Base-by-base conservation (phyloP, 1,284 basidiomycete species). In the Neotropicomus parvogracilis region DNA sequence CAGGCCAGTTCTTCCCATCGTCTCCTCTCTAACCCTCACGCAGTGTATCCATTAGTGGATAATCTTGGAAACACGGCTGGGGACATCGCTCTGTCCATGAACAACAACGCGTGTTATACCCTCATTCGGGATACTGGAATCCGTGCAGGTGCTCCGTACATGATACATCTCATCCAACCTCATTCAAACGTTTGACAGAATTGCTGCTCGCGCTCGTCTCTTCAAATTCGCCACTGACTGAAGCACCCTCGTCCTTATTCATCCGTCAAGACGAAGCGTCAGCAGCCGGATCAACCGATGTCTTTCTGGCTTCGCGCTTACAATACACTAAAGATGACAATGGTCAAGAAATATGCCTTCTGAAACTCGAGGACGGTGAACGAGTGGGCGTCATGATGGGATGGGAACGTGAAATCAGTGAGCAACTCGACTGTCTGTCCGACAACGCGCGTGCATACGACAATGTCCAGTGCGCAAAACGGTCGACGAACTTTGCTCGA, bases 351-450 rank as follows among this genome's bases (percentile, higher is more conserved):
- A 79, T 93, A 21, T 93, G 90, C 56, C 68, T 88, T 20, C 71
- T 95, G 40, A 77, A 82, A 51, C 78, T 85, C 29, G 85, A 81
- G 17, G 81, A 82, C 50, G 76, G 77, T 43, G 83, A 81, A 36
- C 80, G 87, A 66, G 80, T 92, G 1, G 85, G 85, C 6, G 93
- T 97, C 9, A 97, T 97, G 94, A 97, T 97, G 93, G 91, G 91
- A 2, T 95, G 93, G 93, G 93, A 95, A 66, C 72, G 73, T 49
- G 78, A 73, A 7, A 88, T 97, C 59, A 97, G 83, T 85, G 60
- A 64, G 58, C 16, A 43, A 74, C 69, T 13, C 9, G 13, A 13
- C 19, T 35, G 12, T 38, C 40, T 46, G 5, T 24, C 24, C 10
- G 6, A 21, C 11, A 35, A n/a, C 13, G 11, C 41, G 21, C 21